Evolutionary conservation across 2,329 filamentous ascomycete genomes (phyloP), one percentile per base, ranked within the genome.

Genomic region (Penicillium sp.): DNA sequence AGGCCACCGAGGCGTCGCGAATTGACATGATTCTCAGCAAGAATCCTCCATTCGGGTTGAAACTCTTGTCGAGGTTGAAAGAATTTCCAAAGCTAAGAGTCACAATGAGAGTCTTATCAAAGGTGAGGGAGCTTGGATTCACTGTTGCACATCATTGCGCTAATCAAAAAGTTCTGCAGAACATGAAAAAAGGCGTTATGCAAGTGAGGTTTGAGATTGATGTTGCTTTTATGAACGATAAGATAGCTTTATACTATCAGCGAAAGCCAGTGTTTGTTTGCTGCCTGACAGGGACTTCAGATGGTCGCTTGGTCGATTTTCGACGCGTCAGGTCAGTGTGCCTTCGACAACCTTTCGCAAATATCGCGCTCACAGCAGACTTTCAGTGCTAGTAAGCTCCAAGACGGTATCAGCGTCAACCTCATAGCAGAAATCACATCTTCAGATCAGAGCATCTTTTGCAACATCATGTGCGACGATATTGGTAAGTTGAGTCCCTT

Each of bases 21-120:
- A 88, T 98, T 44, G 91, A 97, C 59, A 78, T 82, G 41, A 71
- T 89, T 25, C 66, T 95, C 40, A 85, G 83, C 53, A 84, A 85
- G 46, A 89, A 95, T 55, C 88, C 90, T 0, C 89, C 91, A 0
- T 95, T 86, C 62, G 93, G 91, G 0, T 77, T 80, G 39, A 84
- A 84, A 37, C 63, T 94, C 37, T 71, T 86, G 11, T 79, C 82
- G 9, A 73, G 75, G 18, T 68, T 93, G 8, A 78, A 77, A 1
- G 75, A 76, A 0, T 97, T 96, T 58, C 93, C 93, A 0, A 81
- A 80, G 53, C 69, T 84, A 49, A 72, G 77, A 29, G 72, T 85
- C 3, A 73, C 75, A 4, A 59, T 82, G 9, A 76, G 77, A 49
- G 68, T 77, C 48, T 64, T 73, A 27, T 72, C 73, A 4, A 74